Evolutionary conservation across 2,329 filamentous ascomycete genomes (phyloP), one percentile per base, ranked within the genome.

Genomic region (Dothistroma pini): DNA sequence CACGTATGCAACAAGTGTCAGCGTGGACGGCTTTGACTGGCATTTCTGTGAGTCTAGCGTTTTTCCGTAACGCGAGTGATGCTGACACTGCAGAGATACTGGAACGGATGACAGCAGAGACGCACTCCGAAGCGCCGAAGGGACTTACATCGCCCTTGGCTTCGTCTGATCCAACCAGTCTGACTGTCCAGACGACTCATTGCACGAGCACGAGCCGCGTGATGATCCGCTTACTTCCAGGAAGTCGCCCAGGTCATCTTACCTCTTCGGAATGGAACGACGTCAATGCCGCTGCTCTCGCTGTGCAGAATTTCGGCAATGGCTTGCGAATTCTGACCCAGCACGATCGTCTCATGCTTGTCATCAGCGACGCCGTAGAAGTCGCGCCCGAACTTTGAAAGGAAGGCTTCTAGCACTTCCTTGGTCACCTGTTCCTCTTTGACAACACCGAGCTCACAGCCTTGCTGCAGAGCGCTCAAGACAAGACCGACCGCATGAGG

Each of bases 401-500:
- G 78, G 70, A 88, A 88, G 4, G 80, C 81, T 68, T 84, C 80
- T 47, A 88, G 65, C 35, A 78, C 78, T 64, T 85, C 82, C 60
- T 74, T 71, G 4, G 78, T 84, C 35, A 88, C 80, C 41, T 85
- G 81, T 32, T 81, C 79, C 58, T 81, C 80, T 49, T 72, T 75
- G 22, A 87, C 66, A 48, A 84, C 77, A 0, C 82, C 82, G 64
- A 80, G 79, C 68, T 80, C 75, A 4, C 88, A 77, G 4, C 82
- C 89, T 67, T 85, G 83, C 74, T 89, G 84, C 47, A 91, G 76
- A 22, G 84, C 84, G 73, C 83, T 83, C 25, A 91, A 76, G 52
- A 91, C 86, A 53, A 87, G 81, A 58, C 86, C 85, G 1, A 86
- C 80, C 0, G 86, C 86, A 71, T 86, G 86, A 4, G 88, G 87